Evolutionary conservation across 1,284 basidiomycete species (phyloP).

Genomic region (Heterobasidion irregulare): DNA sequence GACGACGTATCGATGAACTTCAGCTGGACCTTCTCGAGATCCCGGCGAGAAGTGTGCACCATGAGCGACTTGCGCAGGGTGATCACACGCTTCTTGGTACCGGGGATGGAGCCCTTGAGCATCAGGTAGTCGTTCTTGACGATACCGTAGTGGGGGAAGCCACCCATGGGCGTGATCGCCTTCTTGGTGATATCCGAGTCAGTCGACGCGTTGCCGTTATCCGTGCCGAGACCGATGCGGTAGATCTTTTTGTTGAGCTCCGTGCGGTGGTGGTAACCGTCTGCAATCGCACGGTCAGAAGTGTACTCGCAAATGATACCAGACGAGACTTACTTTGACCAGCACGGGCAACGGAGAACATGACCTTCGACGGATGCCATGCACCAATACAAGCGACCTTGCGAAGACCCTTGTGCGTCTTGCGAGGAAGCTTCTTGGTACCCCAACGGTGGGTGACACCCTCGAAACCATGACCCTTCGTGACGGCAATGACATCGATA

Average conservation of each 20-base stretch:
- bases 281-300: constrained; percentile 28
- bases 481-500: constrained; percentile 96
- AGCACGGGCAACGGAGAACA: constrained; percentile 99
- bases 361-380: constrained; percentile 98
- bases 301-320: neutral
- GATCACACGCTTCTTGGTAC: constrained; percentile 97
- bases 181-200: constrained; percentile 93
- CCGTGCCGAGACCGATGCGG: constrained; percentile 82
- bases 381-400: constrained; percentile 99
- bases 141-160: constrained; percentile 98
- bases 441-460: constrained; percentile 99
- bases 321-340: constrained; percentile 78
- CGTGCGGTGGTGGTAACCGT: constrained; percentile 99
- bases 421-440: constrained; percentile 96
- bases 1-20: constrained; percentile 99
- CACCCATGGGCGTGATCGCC: constrained; percentile 96
- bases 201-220: constrained; percentile 85
- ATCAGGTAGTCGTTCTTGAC: constrained; percentile 98
- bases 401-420: constrained; percentile 99
- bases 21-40: constrained; percentile 95
- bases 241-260: constrained; percentile 99
- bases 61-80: constrained; percentile 87
- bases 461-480: constrained; percentile 99
- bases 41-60: constrained; percentile 81
- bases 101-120: constrained; percentile 90